Percentiles rank a stretch among this genome's conserved stretches.
Conservation (phyloP, 2,329 filamentous ascomycete species). For the Fusarium papillatum region DNA sequence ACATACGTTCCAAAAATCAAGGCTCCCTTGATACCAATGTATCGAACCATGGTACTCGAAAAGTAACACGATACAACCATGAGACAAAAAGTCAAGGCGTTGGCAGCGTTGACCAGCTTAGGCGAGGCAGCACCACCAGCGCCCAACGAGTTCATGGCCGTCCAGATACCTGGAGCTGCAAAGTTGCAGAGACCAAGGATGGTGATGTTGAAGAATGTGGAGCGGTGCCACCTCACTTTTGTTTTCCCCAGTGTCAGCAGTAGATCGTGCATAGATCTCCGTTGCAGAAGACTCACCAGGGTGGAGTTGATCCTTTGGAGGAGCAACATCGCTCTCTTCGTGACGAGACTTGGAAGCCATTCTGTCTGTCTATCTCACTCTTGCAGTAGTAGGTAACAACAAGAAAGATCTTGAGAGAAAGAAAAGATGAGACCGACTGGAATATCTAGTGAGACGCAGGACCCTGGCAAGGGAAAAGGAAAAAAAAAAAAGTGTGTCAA, state of each 20-base stretch:
- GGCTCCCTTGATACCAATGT: slow-evolving; percentile 78
- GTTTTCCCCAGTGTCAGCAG: neutral
- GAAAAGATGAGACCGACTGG: neutral
- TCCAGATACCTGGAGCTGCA: slow-evolving; percentile 79
- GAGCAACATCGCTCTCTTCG: slow-evolving; percentile 36
- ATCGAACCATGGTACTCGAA: slow-evolving; percentile 72
- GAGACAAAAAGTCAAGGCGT: slow-evolving; percentile 78
- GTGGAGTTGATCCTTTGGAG: slow-evolving; percentile 48
- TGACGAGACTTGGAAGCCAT: slow-evolving; percentile 38
- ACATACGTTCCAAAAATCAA: slow-evolving; percentile 77
- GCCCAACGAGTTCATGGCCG: slow-evolving; percentile 80
- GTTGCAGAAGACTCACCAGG: slow-evolving; percentile 37
- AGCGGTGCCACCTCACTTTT: slow-evolving; percentile 77
- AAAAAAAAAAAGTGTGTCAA: slow-evolving; percentile 1
- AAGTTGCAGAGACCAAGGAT: slow-evolving; percentile 81
- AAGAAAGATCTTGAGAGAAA: neutral
- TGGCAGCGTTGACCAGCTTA: slow-evolving; percentile 77
- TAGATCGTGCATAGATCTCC: neutral
- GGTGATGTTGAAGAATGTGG: slow-evolving; percentile 80
- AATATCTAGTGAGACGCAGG: neutral
- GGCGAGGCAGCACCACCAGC: slow-evolving; percentile 77
- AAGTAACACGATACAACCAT: slow-evolving; percentile 81
- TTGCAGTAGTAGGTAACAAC: neutral
- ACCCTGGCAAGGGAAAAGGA: slow-evolving; percentile 5
- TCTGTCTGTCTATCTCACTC: neutral